These are phyloP conservation scores for Solanum chilense DNA, from an alignment of 257 asterid genomes.

Conservation along the genomic window DNA sequence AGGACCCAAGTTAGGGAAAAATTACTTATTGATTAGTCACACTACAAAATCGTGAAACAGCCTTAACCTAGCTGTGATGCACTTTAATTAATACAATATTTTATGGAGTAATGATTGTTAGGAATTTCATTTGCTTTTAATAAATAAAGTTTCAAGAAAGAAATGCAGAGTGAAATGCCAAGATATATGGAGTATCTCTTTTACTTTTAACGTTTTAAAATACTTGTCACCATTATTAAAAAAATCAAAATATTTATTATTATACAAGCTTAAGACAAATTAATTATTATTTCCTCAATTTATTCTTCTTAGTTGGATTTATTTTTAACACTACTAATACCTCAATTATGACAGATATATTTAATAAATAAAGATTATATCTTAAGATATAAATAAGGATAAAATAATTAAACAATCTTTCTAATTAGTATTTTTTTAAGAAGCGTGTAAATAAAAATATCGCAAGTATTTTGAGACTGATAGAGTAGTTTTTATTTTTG, in stretches of 20 bases:
- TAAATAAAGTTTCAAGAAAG: constrained; percentile 9
- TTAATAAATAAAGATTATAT: neutral
- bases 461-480: neutral
- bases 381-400: neutral
- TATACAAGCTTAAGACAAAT: neutral
- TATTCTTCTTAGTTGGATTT: neutral
- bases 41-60: neutral
- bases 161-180: neutral
- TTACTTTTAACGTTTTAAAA: neutral
- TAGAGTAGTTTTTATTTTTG: neutral
- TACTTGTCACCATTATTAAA: neutral
- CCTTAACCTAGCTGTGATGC: neutral
- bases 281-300: neutral
- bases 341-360: neutral
- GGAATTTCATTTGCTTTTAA: neutral
- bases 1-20: neutral
- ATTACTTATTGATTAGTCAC: neutral
- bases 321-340: neutral
- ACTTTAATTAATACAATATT: neutral
- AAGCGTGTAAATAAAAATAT: neutral
- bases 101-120: constrained; percentile 13
- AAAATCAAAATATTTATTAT: neutral
- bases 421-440: neutral
- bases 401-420: neutral
- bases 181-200: neutral